Conservation (phyloP, 2,329 filamentous ascomycete genomes). For the Aureobasidium sp. region DNA sequence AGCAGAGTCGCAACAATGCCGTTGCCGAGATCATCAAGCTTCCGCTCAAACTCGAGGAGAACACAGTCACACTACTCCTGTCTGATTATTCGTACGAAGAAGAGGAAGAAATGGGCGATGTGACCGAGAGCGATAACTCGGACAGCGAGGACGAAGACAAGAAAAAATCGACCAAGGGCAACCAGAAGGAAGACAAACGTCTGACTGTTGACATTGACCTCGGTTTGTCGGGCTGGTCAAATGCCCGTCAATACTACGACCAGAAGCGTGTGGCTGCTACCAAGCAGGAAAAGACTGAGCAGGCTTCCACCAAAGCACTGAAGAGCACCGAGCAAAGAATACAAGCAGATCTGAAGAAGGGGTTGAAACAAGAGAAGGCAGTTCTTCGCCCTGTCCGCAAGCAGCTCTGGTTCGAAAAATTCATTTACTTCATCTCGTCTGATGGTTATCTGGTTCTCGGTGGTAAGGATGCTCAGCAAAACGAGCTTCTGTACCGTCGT, state of each 20-base stretch:
- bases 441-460: conserved; percentile 88
- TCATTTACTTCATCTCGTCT: conserved; percentile 88
- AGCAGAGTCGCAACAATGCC: conserved; percentile 71
- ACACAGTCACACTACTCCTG: conserved; percentile 73
- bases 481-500: conserved; percentile 81
- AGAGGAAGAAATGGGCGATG: conserved; percentile 52
- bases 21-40: conserved; percentile 83
- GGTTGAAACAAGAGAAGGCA: conserved; percentile 85
- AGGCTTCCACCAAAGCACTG: conserved; percentile 73
- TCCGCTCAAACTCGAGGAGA: conserved; percentile 84
- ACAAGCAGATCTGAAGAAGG: conserved; percentile 73
- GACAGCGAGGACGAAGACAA: conserved; percentile 51
- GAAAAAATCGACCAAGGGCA: conserved; percentile 19
- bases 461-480: conserved; percentile 82
- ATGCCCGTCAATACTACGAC: conserved; percentile 86
- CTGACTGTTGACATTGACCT: conserved; percentile 81
- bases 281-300: conserved; percentile 80
- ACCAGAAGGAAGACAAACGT: conserved; percentile 33
- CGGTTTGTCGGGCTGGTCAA: conserved; percentile 73
- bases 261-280: conserved; percentile 76
- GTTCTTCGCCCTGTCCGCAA: conserved; percentile 74
- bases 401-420: conserved; percentile 96
- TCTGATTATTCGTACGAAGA: conserved; percentile 61
- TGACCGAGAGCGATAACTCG: conserved; percentile 58
- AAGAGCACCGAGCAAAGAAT: conserved; percentile 91